These are phyloP conservation scores for Aspergillus sp. DNA, from an alignment of 2,329 filamentous ascomycete species.

Conservation along the genomic window DNA sequence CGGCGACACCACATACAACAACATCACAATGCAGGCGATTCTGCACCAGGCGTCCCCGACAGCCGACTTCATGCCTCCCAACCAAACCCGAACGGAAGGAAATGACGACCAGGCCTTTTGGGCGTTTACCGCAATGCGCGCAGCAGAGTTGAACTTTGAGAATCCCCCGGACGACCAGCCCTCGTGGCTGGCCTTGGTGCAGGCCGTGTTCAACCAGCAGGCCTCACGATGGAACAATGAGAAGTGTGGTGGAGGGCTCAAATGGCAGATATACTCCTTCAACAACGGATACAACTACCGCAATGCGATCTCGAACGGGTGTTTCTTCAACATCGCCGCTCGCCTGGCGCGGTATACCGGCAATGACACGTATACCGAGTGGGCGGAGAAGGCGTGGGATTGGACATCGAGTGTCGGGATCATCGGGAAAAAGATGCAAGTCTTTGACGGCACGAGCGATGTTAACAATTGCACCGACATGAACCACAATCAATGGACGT, in stretches of 20 bases:
- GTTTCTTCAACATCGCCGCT: conserved; percentile 31
- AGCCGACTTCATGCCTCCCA: conserved; percentile 40
- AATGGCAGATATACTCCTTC: conserved; percentile 33
- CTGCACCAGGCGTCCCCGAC: conserved; percentile 37
- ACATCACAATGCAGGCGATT: conserved; percentile 35
- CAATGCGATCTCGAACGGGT: conserved; percentile 33
- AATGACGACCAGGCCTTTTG: conserved; percentile 61
- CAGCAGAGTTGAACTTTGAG: conserved; percentile 47
- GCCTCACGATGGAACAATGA: conserved; percentile 66
- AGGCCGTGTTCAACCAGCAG: conserved; percentile 79
- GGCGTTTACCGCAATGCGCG: conserved; percentile 56
- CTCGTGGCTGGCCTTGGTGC: conserved; percentile 73
- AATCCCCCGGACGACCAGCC: conserved; percentile 51
- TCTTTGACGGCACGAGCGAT: conserved; percentile 49
- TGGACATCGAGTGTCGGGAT: conserved; percentile 55
- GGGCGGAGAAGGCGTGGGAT: conserved; percentile 67
- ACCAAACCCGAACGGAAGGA: conserved; percentile 43
- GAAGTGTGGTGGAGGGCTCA: conserved; percentile 69
- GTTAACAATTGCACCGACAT: conserved; percentile 55
- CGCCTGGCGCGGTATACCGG: conserved; percentile 32
- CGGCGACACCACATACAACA: conserved; percentile 40
- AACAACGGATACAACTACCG: conserved; percentile 34
- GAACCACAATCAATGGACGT: conserved; percentile 57
- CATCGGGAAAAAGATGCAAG: conserved; percentile 38
- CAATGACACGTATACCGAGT: conserved; percentile 46